A percentile compares a stretch with the other conserved stretches of the same genome.
These are phyloP conservation scores for Suhomyces maxii DNA, from an alignment of 1,139 yeast genomes.

Conservation along the genomic window DNA sequence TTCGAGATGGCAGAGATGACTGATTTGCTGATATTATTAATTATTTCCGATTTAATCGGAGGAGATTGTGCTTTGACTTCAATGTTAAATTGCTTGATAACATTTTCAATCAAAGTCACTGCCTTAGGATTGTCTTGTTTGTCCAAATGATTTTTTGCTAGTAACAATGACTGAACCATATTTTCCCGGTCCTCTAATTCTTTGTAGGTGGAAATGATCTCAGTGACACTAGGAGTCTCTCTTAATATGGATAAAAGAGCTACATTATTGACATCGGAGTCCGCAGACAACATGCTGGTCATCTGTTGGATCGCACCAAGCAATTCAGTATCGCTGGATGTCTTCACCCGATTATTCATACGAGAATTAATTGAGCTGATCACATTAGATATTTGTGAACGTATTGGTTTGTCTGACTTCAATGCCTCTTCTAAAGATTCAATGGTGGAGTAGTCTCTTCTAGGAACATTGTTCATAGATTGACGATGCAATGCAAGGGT, in stretches of 20 bases:
- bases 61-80: slow-evolving; percentile 8
- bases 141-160: slow-evolving; percentile 40
- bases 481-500: slow-evolving; percentile 60
- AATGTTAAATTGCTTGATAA: slow-evolving; percentile 22
- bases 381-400: slow-evolving; percentile 35
- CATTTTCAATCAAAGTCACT: slow-evolving; percentile 26
- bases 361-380: slow-evolving; percentile 16
- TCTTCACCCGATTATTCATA: slow-evolving; percentile 13
- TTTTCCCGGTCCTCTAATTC: slow-evolving; percentile 24
- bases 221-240: slow-evolving; percentile 20
- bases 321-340: slow-evolving; percentile 28
- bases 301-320: slow-evolving; percentile 43
- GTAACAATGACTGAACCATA: slow-evolving; percentile 35
- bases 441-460: slow-evolving; percentile 28
- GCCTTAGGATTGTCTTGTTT: slow-evolving; percentile 21
- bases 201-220: slow-evolving; percentile 28
- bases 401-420: slow-evolving; percentile 21
- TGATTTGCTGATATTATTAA: slow-evolving; percentile 31
- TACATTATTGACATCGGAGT: slow-evolving; percentile 5
- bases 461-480: slow-evolving; percentile 29
- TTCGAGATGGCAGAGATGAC: slow-evolving; percentile 33
- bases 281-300: slow-evolving; percentile 34
- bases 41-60: slow-evolving; percentile 19
- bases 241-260: slow-evolving; percentile 12
- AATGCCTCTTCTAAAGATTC: slow-evolving; percentile 27